phyloP scores from a whole-genome alignment of 345 rosid species.

The Melastoma malabathricum region DNA sequence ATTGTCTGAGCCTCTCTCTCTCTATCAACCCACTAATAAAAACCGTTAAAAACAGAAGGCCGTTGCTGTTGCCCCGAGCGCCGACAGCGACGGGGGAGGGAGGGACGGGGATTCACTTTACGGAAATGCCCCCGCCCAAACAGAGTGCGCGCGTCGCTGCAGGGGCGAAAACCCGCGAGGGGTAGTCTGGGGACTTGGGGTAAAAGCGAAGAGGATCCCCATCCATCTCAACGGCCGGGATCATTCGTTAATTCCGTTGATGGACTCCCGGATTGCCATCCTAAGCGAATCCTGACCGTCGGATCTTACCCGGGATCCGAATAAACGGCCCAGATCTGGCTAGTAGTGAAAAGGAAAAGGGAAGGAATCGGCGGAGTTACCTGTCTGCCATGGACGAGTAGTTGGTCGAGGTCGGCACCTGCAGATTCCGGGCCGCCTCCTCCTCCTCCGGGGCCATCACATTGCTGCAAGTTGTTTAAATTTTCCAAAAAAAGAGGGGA shows the following conservation, averaged over 20 bases:
- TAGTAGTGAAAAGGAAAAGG: not conserved
- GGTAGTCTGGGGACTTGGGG: too few relatives aligned
- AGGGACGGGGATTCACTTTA: too few relatives aligned
- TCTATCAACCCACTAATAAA: too few relatives aligned
- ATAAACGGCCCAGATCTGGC: constrained; percentile 9
- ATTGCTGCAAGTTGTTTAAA: not conserved
- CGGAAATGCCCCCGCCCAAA: too few relatives aligned
- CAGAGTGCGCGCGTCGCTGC: too few relatives aligned
- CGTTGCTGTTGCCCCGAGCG: too few relatives aligned
- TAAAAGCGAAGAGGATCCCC: not conserved
- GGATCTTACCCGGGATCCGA: not conserved
- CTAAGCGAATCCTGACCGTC: not conserved
- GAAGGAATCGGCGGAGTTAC: constrained; percentile 8
- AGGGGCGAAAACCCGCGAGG: too few relatives aligned
- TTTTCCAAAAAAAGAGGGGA: not conserved
- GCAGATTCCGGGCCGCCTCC: constrained; percentile 8
- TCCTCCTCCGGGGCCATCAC: not conserved
- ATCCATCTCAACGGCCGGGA: constrained; percentile 17
- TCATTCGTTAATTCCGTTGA: not conserved
- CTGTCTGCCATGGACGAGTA: constrained; percentile 15
- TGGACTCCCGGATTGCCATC: too few relatives aligned
- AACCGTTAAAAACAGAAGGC: too few relatives aligned
- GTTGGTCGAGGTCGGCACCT: constrained; percentile 8
- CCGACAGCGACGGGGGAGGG: too few relatives aligned
- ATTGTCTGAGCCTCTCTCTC: too few relatives aligned